These are phyloP conservation scores for Globisporangium viniferum DNA, from an alignment of 352 stramenopile genomes.

Conservation along the genomic window DNA sequence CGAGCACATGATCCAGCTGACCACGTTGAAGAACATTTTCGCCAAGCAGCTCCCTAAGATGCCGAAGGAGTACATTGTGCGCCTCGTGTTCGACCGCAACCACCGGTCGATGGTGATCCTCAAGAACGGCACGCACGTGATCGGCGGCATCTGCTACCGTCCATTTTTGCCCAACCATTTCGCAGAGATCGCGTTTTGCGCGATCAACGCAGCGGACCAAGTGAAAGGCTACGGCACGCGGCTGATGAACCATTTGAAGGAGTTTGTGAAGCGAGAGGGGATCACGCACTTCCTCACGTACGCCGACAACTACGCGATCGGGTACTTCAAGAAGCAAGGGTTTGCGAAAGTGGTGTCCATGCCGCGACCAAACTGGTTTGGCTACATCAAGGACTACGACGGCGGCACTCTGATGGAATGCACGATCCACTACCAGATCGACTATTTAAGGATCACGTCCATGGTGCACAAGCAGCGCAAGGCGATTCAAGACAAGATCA, in stretches of 20 bases:
- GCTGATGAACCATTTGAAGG: constrained; percentile 99
- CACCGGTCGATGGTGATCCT: constrained; percentile 93
- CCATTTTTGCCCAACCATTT: constrained; percentile 94
- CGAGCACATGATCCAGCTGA: constrained; percentile 91
- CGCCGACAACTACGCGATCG: constrained; percentile 98
- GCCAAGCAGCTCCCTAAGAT: constrained; percentile 98
- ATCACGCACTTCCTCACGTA: constrained; percentile 98
- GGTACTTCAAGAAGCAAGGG: constrained; percentile 99
- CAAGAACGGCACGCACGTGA: constrained; percentile 90
- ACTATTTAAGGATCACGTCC: constrained; percentile 95
- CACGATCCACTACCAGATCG: constrained; percentile 96
- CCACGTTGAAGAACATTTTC: constrained; percentile 98
- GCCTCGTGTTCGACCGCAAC: constrained; percentile 97
- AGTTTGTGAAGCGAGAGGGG: constrained; percentile 90
- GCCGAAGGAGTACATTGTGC: constrained; percentile 99
- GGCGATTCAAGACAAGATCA: constrained; percentile 83
- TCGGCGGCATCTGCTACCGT: constrained; percentile 98
- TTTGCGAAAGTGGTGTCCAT: constrained; percentile 89
- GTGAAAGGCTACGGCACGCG: constrained; percentile 97
- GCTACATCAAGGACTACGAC: constrained; percentile 99
- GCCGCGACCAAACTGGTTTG: constrained; percentile 89
- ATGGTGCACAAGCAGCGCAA: constrained; percentile 94
- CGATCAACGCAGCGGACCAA: constrained; percentile 96
- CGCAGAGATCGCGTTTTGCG: constrained; percentile 99
- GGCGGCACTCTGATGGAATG: constrained; percentile 99